Base-by-base conservation (phyloP, 345 rosid genomes). In the Dimocarpus longan region DNA sequence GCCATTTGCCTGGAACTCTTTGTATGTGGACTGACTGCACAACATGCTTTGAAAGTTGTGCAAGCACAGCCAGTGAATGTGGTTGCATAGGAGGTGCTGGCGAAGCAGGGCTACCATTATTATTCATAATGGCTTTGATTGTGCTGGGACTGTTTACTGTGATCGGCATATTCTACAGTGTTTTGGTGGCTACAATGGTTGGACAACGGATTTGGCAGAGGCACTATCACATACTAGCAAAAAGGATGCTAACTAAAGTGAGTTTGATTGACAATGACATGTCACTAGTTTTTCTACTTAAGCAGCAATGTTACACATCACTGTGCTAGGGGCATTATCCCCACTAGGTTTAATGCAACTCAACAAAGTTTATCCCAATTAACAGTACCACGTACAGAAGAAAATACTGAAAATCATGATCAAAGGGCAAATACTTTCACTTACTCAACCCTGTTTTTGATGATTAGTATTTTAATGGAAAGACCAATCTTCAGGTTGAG, bases 1-100 rank as follows among this genome's bases (percentile, higher is more conserved):
- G 99, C 76, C 99, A 97, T 88, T 86, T 97, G 78, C 98, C 99
- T 10, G 98, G 99, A 46, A 97, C 99, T 10, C 89, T 97, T 57
- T 97, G 99, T 70, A 89, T 97, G 95, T 97, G 99, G 98, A 94
- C 97, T 46, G 99, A 97, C 87, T 97, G 99, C 80, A 94, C 99
- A 7, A 89, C 98, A 46, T 97, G 99, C 89, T 91, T 94, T 66
- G 99, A 97, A 85, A 87, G 95, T 71, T 94, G 98, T 85, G 98
- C 98, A 70, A 92, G 98, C 84, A 86, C 98, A 71, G 93, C 92
- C 6, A 79, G 94, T 79, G 99, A 97, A 85, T 97, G 98, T 74
- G 96, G 99, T 69, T 97, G 99, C 87, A 85, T 97, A 80, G 95
- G 98, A 75, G 98, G 98, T 78, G 99, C 99, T 73, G 98, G 98